Percentiles rank a stretch among this genome's conserved stretches.
phyloP scores from a whole-genome alignment of 2,329 filamentous ascomycete species.

The Helicocarpus griseus region DNA sequence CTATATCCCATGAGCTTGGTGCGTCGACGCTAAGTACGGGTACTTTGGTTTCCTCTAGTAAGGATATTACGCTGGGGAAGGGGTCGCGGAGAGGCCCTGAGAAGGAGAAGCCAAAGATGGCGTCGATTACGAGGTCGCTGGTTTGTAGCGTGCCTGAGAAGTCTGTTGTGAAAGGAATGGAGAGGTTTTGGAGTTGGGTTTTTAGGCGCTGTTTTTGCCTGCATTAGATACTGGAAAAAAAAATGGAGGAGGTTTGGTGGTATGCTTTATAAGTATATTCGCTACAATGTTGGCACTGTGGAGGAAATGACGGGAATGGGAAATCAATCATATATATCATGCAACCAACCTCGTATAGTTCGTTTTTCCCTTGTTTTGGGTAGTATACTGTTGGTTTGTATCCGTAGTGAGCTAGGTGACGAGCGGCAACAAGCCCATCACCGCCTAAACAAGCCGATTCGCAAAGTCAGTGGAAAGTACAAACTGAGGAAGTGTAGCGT shows the following conservation, averaged over 20 bases:
- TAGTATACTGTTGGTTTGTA: slow-evolving; percentile 87
- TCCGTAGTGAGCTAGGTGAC: slow-evolving; percentile 84
- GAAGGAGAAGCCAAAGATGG: slow-evolving; percentile 95
- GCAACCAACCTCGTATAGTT: slow-evolving; percentile 64
- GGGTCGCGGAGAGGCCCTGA: slow-evolving; percentile 86
- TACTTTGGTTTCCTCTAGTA: slow-evolving; percentile 60
- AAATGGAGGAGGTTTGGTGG: too few species aligned
- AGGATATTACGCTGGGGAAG: slow-evolving; percentile 70
- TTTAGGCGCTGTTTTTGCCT: slow-evolving; percentile 55
- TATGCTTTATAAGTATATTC: neutral
- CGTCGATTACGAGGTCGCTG: slow-evolving; percentile 77
- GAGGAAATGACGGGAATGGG: slow-evolving; percentile 10
- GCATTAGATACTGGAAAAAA: neutral
- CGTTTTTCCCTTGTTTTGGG: slow-evolving; percentile 82
- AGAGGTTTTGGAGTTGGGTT: slow-evolving; percentile 74
- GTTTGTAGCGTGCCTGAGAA: slow-evolving; percentile 57
- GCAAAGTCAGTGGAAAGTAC: neutral
- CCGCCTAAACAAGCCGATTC: slow-evolving; percentile 49
- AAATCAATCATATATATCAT: neutral
- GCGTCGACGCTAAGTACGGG: slow-evolving; percentile 86
- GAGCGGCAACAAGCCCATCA: slow-evolving; percentile 86
- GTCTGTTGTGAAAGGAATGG: slow-evolving; percentile 70
- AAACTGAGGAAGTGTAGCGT: too few species aligned
- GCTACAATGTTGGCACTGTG: neutral
- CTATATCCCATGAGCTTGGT: slow-evolving; percentile 90